Conservation (phyloP, 2,329 filamentous ascomycete species). For the Colletotrichum aenigma region DNA sequence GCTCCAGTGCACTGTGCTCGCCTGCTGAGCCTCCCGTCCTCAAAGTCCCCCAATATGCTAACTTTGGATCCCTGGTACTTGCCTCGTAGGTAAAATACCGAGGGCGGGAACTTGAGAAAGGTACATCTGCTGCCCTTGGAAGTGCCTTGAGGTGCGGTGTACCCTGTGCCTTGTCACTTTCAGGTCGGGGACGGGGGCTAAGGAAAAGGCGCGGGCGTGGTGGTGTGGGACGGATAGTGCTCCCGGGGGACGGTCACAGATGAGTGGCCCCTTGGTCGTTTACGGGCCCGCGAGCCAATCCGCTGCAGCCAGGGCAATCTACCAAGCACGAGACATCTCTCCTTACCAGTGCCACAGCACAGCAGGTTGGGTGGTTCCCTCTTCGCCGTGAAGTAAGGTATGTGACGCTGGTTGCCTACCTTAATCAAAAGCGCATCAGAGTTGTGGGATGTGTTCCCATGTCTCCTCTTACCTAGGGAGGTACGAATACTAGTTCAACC, state of each 20-base stretch:
- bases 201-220: conserved; percentile 29
- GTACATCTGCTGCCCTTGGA: neutral
- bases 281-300: neutral
- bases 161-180: conserved; percentile 35
- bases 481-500: neutral
- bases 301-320: neutral
- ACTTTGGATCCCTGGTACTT: neutral
- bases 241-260: conserved; percentile 17
- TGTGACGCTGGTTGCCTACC: neutral
- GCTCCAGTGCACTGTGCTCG: neutral
- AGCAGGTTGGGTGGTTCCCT: neutral
- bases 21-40: neutral
- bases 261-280: conserved; percentile 13
- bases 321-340: conserved; percentile 10
- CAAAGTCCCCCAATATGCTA: neutral
- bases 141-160: neutral
- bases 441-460: neutral
- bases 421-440: neutral
- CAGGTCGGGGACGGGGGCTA: conserved; percentile 23
- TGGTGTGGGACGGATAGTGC: conserved; percentile 19
- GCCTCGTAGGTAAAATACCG: neutral
- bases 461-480: neutral
- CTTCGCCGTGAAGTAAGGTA: neutral
- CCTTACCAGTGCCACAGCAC: neutral
- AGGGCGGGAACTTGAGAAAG: neutral